Conservation (phyloP, 257 asterid species). For the Solanum chmielewskii region DNA sequence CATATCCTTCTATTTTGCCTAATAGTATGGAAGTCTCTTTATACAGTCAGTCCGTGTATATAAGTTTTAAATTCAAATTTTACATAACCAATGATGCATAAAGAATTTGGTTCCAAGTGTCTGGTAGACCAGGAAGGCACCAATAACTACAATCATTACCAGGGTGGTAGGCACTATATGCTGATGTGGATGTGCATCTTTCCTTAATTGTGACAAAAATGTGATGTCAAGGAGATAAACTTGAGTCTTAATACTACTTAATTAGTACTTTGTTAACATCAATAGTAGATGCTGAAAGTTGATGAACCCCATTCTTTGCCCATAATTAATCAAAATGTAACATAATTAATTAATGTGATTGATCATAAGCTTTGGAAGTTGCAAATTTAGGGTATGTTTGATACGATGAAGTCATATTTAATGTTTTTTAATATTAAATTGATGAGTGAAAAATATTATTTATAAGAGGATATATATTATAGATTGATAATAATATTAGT, state of each 20-base stretch:
- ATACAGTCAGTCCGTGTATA: background rate
- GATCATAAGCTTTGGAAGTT: background rate
- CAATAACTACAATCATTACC: conserved; percentile 12
- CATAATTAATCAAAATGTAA: background rate
- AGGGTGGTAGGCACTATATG: conserved; percentile 2
- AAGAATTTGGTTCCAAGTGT: conserved; percentile 11
- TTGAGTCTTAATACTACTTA: too few relatives aligned
- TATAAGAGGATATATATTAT: too few relatives aligned
- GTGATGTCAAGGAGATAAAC: too few relatives aligned
- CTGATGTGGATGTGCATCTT: conserved; percentile 10
- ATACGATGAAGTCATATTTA: background rate
- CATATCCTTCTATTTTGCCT: background rate
- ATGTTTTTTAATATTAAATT: too few relatives aligned
- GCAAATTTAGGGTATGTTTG: background rate
- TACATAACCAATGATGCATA: background rate
- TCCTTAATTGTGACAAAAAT: too few relatives aligned
- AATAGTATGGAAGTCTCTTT: background rate
- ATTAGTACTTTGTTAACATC: conserved; percentile 4
- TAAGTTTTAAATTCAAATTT: background rate
- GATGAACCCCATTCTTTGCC: conserved; percentile 11
- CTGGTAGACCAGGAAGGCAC: conserved; percentile 12
- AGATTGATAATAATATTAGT: too few relatives aligned
- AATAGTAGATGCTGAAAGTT: background rate
- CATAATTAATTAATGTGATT: background rate
- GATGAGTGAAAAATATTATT: too few relatives aligned